Evolutionary conservation across 805 yeast genomes (phyloP).

Genomic region (Candida corydali): DNA sequence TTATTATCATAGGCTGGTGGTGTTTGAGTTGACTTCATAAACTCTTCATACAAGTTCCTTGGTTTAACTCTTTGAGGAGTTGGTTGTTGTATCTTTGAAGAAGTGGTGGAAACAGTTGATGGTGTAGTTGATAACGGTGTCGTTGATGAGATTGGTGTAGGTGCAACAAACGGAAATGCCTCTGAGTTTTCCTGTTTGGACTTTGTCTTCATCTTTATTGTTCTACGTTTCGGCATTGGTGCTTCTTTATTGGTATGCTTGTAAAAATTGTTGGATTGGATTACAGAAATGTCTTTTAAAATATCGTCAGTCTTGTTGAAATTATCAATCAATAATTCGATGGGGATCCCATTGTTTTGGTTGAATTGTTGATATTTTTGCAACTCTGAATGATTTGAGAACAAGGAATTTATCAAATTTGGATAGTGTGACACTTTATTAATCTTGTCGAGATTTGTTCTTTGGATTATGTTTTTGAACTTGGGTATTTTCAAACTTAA

Average conservation of each 20-base stretch:
- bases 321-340: conserved; percentile 26
- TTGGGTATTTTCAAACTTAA: conserved; percentile 63
- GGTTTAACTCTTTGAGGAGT: conserved; percentile 6
- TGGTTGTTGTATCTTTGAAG: conserved; percentile 8
- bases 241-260: conserved; percentile 20
- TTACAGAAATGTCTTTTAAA: conserved; percentile 38
- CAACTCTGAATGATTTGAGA: conserved; percentile 18
- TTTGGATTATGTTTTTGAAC: conserved; percentile 53
- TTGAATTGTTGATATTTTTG: conserved; percentile 9
- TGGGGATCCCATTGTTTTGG: conserved; percentile 35
- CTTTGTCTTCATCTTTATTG: conserved; percentile 27
- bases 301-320: conserved; percentile 33
- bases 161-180: neutral
- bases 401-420: conserved; percentile 32
- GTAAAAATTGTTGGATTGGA: conserved; percentile 42
- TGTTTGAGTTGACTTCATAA: conserved; percentile 10
- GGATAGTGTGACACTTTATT: conserved; percentile 28
- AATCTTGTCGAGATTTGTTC: conserved; percentile 46
- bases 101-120: conserved; percentile 2
- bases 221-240: conserved; percentile 41
- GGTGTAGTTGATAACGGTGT: neutral
- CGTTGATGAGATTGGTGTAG: conserved; percentile 1
- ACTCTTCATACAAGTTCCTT: conserved; percentile 6
- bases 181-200: conserved; percentile 4
- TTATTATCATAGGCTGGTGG: conserved; percentile 17